Conservation (phyloP, 1,284 basidiomycete genomes). For the Acaromyces ingoldii region DNA sequence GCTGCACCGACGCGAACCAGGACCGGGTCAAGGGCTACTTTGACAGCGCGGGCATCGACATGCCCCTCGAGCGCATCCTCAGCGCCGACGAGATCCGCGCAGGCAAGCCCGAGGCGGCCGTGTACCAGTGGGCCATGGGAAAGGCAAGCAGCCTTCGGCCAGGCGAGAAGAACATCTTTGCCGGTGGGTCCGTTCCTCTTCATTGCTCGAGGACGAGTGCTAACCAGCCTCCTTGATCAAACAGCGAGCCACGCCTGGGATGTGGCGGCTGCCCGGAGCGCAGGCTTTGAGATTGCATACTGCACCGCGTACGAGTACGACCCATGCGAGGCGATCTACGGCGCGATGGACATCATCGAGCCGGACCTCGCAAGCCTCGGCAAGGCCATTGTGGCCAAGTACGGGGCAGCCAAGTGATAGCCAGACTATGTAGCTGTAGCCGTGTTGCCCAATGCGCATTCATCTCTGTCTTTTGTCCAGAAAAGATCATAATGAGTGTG, state of each 20-base stretch:
- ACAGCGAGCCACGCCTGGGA: constrained; percentile 3
- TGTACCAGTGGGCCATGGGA: background rate
- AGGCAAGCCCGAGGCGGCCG: constrained; percentile 1
- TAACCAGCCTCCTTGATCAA: too few species aligned
- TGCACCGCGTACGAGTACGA: background rate
- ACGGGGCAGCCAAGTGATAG: background rate
- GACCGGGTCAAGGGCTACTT: constrained; percentile 4
- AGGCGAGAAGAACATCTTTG: background rate
- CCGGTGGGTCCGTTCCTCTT: too few species aligned
- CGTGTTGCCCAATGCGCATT: too few species aligned
- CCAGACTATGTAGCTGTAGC: too few species aligned
- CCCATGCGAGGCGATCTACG: background rate
- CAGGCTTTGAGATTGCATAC: constrained; percentile 1
- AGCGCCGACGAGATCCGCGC: background rate
- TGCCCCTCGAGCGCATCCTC: constrained; percentile 1
- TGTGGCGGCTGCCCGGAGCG: background rate
- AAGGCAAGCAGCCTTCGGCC: background rate
- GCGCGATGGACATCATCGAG: background rate
- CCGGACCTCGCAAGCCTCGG: background rate
- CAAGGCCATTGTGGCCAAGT: background rate
- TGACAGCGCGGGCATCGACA: background rate
- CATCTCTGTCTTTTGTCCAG: too few species aligned
- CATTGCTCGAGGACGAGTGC: too few species aligned
- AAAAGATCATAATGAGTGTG: too few species aligned
- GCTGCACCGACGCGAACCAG: constrained; percentile 1